phyloP scores from a whole-genome alignment of 345 rosid species.

The Garcia nutans region DNA sequence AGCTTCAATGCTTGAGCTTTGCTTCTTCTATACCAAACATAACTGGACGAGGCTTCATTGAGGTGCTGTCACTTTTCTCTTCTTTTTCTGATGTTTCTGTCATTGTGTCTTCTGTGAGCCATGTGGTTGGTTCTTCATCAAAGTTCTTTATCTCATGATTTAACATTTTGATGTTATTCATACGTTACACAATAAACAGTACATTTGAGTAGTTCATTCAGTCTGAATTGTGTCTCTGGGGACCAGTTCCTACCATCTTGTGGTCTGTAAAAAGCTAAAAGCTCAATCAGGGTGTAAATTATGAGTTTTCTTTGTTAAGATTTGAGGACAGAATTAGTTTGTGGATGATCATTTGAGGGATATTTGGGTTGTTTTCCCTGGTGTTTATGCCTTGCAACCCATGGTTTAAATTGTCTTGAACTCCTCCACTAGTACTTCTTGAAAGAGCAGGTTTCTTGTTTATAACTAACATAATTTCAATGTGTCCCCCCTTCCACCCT shows the following conservation, averaged over 20 bases:
- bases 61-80: slow-evolving; percentile 45
- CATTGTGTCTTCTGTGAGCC: neutral
- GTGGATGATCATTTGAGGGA: neutral
- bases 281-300: neutral
- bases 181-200: neutral
- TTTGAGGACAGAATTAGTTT: neutral
- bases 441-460: neutral
- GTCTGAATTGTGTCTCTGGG: neutral
- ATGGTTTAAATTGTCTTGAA: neutral
- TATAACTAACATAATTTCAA: neutral
- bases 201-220: neutral
- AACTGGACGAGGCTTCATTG: slow-evolving; percentile 86
- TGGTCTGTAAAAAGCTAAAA: neutral
- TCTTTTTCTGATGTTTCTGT: slow-evolving; percentile 7
- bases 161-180: neutral
- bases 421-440: neutral
- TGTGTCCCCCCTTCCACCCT: neutral
- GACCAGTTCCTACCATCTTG: neutral
- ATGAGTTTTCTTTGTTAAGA: neutral
- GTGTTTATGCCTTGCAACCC: neutral
- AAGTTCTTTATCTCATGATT: slow-evolving; percentile 1
- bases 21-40: slow-evolving; percentile 62
- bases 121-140: neutral
- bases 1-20: slow-evolving; percentile 56
- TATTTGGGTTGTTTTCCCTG: neutral